Base-by-base conservation (phyloP, 441 rosid genomes). In the Syzygium malaccense region DNA sequence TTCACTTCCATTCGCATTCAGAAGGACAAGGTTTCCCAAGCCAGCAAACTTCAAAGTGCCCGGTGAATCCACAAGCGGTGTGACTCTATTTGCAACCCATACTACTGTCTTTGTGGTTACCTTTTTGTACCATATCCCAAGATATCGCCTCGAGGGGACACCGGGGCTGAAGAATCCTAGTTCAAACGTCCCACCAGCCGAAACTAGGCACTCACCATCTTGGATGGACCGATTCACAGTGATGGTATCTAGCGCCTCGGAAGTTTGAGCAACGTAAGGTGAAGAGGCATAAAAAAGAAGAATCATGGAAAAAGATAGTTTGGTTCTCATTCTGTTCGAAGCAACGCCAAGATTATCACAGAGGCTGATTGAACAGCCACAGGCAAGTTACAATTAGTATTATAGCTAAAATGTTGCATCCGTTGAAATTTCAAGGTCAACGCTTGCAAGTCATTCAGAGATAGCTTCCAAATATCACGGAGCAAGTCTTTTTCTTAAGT, bases 151-250 rank as follows among this genome's bases (percentile, higher is more conserved):
- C 10, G 25, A 64, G 9, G 90, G 87, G 87, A 49, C 49, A 4
- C 88, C 86, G 1, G 91, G 88, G 64, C 87, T 88, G 86, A 92
- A 91, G 88, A 90, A 92, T 18, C 93, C 91, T 28, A 92, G 91
- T 85, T 92, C 89, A 49, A 92, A 92, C 10, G 18, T 88, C 54
- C 88, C 90, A 9, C 88, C 83, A 41, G 25, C 48, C 3, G 91
- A 91, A 17, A 86, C 89, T 37, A 91, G 25, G 58, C 89, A 91
- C 66, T 60, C 4, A 14, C 66, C 66, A 28, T 87, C 91, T 8
- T 51, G 55, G n/a, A 90, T 19, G 62, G 87, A 87, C 86, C 83
- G 86, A 25, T 87, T 87, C 32, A 64, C 55, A 57, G 86, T 26
- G 60, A 88, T 84, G 48, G 54, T 48, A 54, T 88, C 90, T 13